Evolutionary conservation across 306 rosid genomes (phyloP).

Genomic region (Elaeagnus macrophylla): DNA sequence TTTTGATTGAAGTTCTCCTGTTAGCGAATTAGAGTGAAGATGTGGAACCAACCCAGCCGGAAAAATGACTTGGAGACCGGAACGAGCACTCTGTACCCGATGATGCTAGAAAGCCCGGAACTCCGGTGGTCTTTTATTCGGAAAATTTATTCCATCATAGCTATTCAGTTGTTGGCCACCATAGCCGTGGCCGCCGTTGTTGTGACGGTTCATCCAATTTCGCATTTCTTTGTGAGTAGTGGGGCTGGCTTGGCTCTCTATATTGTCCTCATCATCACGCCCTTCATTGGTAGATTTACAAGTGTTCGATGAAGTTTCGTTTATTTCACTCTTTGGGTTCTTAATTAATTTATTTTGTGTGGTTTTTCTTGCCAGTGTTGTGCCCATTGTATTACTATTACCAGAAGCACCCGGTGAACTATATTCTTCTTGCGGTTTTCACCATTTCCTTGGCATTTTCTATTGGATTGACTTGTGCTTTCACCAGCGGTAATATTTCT

Average conservation of each 20-base stretch:
- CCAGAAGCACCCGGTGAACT: slow-evolving; percentile 79
- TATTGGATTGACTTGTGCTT: slow-evolving; percentile 79
- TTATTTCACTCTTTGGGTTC: background rate
- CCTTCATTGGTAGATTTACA: slow-evolving; percentile 39
- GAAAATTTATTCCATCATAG: slow-evolving; percentile 58
- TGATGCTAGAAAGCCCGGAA: slow-evolving; percentile 67
- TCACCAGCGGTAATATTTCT: slow-evolving; percentile 48
- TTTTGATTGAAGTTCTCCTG: background rate
- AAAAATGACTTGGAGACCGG: slow-evolving; percentile 67
- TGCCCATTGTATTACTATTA: slow-evolving; percentile 57
- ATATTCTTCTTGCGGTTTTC: slow-evolving; percentile 58
- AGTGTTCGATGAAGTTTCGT: background rate
- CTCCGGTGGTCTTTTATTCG: slow-evolving; percentile 92
- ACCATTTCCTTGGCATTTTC: slow-evolving; percentile 56
- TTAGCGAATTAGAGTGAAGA: background rate
- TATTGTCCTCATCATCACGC: slow-evolving; percentile 44
- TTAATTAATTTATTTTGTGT: background rate
- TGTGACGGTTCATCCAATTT: slow-evolving; percentile 43
- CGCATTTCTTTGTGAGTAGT: slow-evolving; percentile 42
- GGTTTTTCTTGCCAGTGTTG: slow-evolving; percentile 31
- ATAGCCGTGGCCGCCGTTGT: slow-evolving; percentile 59
- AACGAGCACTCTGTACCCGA: slow-evolving; percentile 51
- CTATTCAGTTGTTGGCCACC: slow-evolving; percentile 64
- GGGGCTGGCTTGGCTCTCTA: slow-evolving; percentile 49
- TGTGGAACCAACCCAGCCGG: slow-evolving; percentile 36